phyloP scores from a whole-genome alignment of 345 rosid species.

The Bretschneidera sinensis region DNA sequence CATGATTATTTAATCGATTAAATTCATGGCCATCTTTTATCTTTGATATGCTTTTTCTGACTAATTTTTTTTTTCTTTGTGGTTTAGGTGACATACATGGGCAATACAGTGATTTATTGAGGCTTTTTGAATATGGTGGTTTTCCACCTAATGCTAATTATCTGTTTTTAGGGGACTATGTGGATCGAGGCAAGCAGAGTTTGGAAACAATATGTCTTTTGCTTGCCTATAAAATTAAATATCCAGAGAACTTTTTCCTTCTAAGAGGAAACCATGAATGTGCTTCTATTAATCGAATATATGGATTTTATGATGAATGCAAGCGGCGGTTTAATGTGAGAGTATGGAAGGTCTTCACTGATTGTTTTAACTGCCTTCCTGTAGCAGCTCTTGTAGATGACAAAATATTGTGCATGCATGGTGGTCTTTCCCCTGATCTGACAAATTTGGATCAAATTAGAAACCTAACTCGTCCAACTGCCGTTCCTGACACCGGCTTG shows the following conservation, averaged over 20 bases:
- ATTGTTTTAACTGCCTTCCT: constrained; percentile 89
- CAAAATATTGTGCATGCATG: constrained; percentile 94
- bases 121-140: constrained; percentile 94
- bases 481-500: constrained; percentile 73
- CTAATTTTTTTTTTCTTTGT: constrained; percentile 8
- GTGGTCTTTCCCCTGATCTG: constrained; percentile 93
- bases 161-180: constrained; percentile 88
- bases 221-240: constrained; percentile 86
- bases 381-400: constrained; percentile 89
- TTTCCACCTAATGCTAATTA: constrained; percentile 90
- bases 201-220: constrained; percentile 93
- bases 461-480: constrained; percentile 64
- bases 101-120: constrained; percentile 78
- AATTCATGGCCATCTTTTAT: no score
- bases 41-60: no score
- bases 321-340: constrained; percentile 90
- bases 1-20: neutral
- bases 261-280: constrained; percentile 92
- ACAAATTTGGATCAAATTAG: constrained; percentile 73
- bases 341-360: constrained; percentile 87
- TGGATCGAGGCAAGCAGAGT: constrained; percentile 94
- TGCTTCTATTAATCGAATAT: constrained; percentile 87
- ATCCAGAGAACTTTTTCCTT: constrained; percentile 88
- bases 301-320: constrained; percentile 94
- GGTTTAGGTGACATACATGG: constrained; percentile 86